Conservation (phyloP, 169 alveolate genomes). For the Amoebophrya sp. region DNA sequence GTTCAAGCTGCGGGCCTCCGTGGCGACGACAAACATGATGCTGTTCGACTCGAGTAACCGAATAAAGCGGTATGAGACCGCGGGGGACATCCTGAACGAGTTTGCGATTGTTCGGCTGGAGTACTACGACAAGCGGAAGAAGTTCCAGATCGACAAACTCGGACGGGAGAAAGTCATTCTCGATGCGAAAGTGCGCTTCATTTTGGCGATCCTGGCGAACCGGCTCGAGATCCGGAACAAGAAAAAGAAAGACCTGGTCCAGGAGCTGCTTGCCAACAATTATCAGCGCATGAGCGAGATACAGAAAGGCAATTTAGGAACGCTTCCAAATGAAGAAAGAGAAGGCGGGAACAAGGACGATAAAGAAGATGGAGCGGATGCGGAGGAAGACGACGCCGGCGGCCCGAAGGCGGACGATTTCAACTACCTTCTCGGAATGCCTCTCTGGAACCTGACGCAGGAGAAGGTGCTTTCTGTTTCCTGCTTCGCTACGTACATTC, state of each 20-base stretch:
- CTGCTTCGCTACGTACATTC: not conserved
- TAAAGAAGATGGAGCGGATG: not conserved
- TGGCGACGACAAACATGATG: constrained; percentile 68
- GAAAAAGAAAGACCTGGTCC: not conserved
- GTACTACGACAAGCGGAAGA: constrained; percentile 44
- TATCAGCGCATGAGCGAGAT: not conserved
- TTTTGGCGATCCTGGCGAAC: not conserved
- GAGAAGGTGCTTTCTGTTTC: constrained; percentile 56
- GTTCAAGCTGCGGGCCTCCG: constrained; percentile 60
- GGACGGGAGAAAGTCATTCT: not conserved
- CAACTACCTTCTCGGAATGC: constrained; percentile 85
- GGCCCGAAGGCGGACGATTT: constrained; percentile 31
- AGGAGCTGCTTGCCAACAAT: not conserved
- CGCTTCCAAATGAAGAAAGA: not conserved
- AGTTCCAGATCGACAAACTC: not conserved
- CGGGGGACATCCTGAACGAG: constrained; percentile 74
- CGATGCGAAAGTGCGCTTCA: not conserved
- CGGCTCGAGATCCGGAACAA: not conserved
- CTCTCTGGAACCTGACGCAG: constrained; percentile 79
- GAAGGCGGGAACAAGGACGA: not conserved
- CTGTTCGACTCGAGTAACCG: constrained; percentile 76
- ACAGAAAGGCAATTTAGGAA: not conserved
- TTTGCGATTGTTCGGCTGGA: constrained; percentile 74
- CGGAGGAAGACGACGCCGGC: not conserved
- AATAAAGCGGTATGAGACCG: constrained; percentile 70